These are phyloP conservation scores for Rosa multiflora DNA, from an alignment of 306 rosid genomes.

Conservation along the genomic window DNA sequence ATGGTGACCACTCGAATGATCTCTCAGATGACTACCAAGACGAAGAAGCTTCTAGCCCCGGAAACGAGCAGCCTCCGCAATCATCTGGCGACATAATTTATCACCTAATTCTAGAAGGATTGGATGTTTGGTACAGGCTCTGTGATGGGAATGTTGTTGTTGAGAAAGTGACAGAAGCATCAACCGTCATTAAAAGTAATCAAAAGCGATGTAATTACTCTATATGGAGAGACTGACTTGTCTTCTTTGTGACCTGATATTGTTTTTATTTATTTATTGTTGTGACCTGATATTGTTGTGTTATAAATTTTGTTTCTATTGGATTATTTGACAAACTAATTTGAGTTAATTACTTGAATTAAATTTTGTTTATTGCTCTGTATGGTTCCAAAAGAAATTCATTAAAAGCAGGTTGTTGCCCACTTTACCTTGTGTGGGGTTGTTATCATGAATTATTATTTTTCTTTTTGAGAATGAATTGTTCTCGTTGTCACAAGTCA, in stretches of 20 bases:
- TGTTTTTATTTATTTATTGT: no score
- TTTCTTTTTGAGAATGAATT: no score
- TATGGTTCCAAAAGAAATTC: no score
- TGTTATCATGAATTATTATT: no score
- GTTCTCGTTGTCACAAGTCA: no score
- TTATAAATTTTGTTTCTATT: background rate
- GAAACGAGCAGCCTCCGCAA: conserved; percentile 26
- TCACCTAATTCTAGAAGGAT: conserved; percentile 75
- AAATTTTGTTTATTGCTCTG: no score
- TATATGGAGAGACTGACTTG: conserved; percentile 41
- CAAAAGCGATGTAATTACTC: conserved; percentile 39
- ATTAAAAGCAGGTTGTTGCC: no score
- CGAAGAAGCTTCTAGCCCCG: conserved; percentile 33
- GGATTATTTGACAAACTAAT: background rate
- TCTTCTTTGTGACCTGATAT: background rate
- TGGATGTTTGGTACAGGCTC: conserved; percentile 70
- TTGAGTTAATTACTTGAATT: background rate
- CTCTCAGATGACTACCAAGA: conserved; percentile 42
- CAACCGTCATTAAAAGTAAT: conserved; percentile 25
- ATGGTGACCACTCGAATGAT: conserved; percentile 24
- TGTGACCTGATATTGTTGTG: background rate
- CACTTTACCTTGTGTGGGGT: background rate
- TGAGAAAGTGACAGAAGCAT: conserved; percentile 42
- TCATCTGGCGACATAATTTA: conserved; percentile 45
- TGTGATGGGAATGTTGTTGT: conserved; percentile 53